phyloP scores from a whole-genome alignment of 352 stramenopile genomes.

The Phytophthora kernoviae region DNA sequence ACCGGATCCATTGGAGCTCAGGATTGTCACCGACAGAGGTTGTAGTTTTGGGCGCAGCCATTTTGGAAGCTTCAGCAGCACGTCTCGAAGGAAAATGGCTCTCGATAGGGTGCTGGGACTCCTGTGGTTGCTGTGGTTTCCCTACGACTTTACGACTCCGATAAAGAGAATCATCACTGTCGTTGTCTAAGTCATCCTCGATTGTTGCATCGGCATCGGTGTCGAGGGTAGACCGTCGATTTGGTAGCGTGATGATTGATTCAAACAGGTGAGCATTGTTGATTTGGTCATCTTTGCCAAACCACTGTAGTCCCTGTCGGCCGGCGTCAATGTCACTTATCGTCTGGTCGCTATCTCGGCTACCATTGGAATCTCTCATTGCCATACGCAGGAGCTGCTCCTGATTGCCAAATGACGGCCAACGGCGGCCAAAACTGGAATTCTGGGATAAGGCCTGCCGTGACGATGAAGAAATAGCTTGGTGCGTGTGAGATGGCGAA shows the following conservation, averaged over 20 bases:
- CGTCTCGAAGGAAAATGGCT: constrained; percentile 23
- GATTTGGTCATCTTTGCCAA: constrained; percentile 61
- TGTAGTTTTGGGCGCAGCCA: constrained; percentile 5
- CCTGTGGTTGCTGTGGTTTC: constrained; percentile 20
- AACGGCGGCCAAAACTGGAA: constrained; percentile 19
- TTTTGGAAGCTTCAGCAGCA: constrained; percentile 19
- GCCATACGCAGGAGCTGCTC: constrained; percentile 32
- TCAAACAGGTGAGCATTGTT: constrained; percentile 63
- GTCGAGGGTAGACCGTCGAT: constrained; percentile 20
- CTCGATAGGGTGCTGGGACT: constrained; percentile 14
- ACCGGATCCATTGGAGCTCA: constrained; percentile 57
- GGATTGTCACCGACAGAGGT: constrained; percentile 16
- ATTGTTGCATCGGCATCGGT: constrained; percentile 21
- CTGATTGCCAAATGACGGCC: constrained; percentile 52
- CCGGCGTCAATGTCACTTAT: constrained; percentile 11
- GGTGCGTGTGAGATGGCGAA: constrained; percentile 9
- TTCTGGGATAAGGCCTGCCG: neutral
- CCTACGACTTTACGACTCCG: constrained; percentile 8
- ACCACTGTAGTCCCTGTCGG: constrained; percentile 46
- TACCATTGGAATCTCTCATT: constrained; percentile 12
- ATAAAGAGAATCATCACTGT: constrained; percentile 20
- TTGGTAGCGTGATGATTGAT: constrained; percentile 45
- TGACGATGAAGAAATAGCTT: neutral
- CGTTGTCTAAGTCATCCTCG: constrained; percentile 27
- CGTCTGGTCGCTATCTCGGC: constrained; percentile 8